These are phyloP conservation scores for Colletotrichum eremochloae DNA, from an alignment of 2,329 filamentous ascomycete genomes.

Conservation along the genomic window DNA sequence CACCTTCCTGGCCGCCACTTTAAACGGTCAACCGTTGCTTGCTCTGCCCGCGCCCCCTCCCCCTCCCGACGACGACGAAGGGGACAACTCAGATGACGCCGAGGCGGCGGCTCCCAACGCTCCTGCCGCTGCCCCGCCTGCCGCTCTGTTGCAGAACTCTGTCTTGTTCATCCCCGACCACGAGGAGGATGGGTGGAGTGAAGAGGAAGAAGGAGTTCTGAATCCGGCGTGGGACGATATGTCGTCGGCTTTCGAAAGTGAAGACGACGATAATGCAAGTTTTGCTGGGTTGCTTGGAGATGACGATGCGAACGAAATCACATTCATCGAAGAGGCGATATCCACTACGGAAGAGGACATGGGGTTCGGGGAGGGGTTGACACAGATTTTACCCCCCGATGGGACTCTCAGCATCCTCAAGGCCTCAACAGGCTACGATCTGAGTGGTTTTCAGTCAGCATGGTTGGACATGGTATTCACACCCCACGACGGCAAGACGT, in stretches of 20 bases:
- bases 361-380: slow-evolving; percentile 2
- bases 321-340: slow-evolving; percentile 21
- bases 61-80: slow-evolving; percentile 14
- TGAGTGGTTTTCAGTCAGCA: slow-evolving; percentile 13
- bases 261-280: slow-evolving; percentile 41
- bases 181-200: slow-evolving; percentile 41
- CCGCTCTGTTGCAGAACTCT: not conserved
- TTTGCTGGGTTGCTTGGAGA: slow-evolving; percentile 2
- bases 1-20: slow-evolving; percentile 7
- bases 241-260: slow-evolving; percentile 34
- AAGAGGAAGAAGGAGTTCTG: slow-evolving; percentile 38
- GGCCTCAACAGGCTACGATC: not conserved
- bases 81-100: slow-evolving; percentile 21
- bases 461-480: slow-evolving; percentile 53
- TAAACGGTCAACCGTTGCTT: slow-evolving; percentile 17
- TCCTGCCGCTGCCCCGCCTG: not conserved
- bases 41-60: slow-evolving; percentile 18
- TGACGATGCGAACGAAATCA: slow-evolving; percentile 20
- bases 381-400: slow-evolving; percentile 19
- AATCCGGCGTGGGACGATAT: slow-evolving; percentile 42
- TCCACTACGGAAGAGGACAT: not conserved
- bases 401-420: slow-evolving; percentile 14
- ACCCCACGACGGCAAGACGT: slow-evolving; percentile 50
- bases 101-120: slow-evolving; percentile 4
- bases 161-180: slow-evolving; percentile 26